These are phyloP conservation scores for Colletotrichum sp. DNA, from an alignment of 2,329 filamentous ascomycete species.

Conservation along the genomic window DNA sequence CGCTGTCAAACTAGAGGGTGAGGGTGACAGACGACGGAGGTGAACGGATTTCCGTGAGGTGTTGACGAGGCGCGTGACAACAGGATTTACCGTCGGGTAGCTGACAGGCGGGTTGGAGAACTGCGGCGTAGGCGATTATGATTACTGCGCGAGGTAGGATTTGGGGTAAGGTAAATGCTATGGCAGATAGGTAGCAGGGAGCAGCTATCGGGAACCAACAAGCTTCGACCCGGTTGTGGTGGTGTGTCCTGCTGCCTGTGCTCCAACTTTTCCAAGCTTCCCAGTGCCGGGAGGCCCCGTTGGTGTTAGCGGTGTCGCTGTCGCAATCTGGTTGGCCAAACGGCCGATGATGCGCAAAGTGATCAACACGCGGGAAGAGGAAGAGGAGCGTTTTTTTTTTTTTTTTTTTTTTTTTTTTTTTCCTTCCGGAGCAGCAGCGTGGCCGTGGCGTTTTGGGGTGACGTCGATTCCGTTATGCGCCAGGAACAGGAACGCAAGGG, in stretches of 20 bases:
- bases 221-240: background rate
- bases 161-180: background rate
- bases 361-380: background rate
- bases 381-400: background rate
- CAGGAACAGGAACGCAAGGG: conserved; percentile 13
- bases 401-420: too few relatives aligned
- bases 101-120: background rate
- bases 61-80: background rate
- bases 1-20: background rate
- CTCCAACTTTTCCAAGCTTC: background rate
- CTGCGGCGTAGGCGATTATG: background rate
- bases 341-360: background rate
- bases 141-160: background rate
- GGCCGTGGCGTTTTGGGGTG: background rate
- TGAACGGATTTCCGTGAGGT: background rate
- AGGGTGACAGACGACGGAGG: background rate
- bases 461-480: conserved; percentile 6
- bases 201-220: conserved; percentile 6
- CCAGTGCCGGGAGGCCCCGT: background rate
- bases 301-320: background rate
- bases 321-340: background rate
- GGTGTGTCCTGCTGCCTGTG: background rate
- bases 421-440: background rate
- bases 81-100: background rate
- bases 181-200: background rate